Conservation (phyloP, 257 asterid genomes). For the Solanum appendiculatum region DNA sequence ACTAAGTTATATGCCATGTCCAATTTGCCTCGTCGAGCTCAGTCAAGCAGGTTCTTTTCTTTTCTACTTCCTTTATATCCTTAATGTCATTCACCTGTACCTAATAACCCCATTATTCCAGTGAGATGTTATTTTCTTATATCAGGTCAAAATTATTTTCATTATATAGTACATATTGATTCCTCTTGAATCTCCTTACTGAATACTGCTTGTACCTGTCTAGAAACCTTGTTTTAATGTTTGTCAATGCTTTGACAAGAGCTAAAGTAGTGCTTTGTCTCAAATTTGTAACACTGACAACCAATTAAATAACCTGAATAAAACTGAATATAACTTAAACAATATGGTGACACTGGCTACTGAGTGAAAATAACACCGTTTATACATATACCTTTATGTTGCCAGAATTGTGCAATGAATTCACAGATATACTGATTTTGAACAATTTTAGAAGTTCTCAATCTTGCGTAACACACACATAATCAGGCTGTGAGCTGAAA, state of each 20-base stretch:
- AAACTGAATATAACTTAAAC: not conserved
- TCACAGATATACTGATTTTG: not conserved
- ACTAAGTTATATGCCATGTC: slow-evolving; percentile 72
- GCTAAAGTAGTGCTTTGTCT: not conserved
- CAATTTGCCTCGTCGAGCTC: slow-evolving; percentile 79
- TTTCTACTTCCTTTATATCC: not conserved
- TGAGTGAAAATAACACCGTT: not conserved
- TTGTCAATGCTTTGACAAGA: not conserved
- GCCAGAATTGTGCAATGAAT: not conserved
- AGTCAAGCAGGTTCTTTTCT: slow-evolving; percentile 48
- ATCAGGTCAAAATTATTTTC: not conserved
- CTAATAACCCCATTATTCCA: not conserved
- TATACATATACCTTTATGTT: not conserved
- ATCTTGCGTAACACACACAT: not conserved
- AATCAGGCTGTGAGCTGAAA: not conserved
- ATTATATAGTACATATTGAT: not conserved
- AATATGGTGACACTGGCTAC: not conserved
- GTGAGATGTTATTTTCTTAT: not conserved
- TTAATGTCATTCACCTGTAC: not conserved
- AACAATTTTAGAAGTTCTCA: not conserved
- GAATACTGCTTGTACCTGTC: not conserved
- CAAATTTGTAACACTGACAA: not conserved
- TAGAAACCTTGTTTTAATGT: not conserved
- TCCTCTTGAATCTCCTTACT: not conserved
- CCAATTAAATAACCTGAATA: not conserved